Evolutionary conservation across 768 basidiomycete genomes (phyloP).

Genomic region (Tricholoma matsutake): DNA sequence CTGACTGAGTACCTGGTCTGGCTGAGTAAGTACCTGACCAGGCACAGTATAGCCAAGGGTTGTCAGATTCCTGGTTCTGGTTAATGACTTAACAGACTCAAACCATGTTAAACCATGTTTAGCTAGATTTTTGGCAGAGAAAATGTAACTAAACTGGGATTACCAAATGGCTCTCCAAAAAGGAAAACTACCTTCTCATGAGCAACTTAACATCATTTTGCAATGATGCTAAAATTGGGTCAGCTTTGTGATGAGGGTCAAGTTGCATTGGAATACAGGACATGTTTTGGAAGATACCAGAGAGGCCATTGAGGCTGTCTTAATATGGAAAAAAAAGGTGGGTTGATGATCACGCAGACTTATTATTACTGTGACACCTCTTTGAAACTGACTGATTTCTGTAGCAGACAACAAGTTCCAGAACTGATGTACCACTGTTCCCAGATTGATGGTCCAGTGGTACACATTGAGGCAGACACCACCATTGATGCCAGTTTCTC

Average conservation of each 20-base stretch:
- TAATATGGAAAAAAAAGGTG: constrained; percentile 38
- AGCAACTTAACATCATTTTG: constrained; percentile 29
- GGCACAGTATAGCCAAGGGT: no score
- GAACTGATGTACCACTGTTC: constrained; percentile 30
- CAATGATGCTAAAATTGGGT: constrained; percentile 25
- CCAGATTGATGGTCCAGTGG: constrained; percentile 16
- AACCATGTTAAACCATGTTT: background rate
- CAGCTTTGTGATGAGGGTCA: constrained; percentile 19
- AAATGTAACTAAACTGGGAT: no score
- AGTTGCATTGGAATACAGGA: constrained; percentile 18
- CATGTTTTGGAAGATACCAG: constrained; percentile 26
- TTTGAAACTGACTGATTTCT: background rate
- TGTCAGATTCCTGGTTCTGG: no score
- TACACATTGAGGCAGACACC: constrained; percentile 16
- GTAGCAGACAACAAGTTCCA: constrained; percentile 37
- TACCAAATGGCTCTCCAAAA: constrained; percentile 33
- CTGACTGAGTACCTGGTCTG: no score
- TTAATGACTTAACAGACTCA: no score
- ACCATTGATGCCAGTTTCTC: constrained; percentile 13
- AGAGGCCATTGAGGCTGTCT: constrained; percentile 30
- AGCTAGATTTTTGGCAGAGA: no score
- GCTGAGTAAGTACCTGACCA: no score
- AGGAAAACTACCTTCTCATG: constrained; percentile 39
- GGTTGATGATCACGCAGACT: background rate
- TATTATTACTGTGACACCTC: background rate